Conservation (phyloP, 179 eudicot genomes). For the Silene vulgaris region DNA sequence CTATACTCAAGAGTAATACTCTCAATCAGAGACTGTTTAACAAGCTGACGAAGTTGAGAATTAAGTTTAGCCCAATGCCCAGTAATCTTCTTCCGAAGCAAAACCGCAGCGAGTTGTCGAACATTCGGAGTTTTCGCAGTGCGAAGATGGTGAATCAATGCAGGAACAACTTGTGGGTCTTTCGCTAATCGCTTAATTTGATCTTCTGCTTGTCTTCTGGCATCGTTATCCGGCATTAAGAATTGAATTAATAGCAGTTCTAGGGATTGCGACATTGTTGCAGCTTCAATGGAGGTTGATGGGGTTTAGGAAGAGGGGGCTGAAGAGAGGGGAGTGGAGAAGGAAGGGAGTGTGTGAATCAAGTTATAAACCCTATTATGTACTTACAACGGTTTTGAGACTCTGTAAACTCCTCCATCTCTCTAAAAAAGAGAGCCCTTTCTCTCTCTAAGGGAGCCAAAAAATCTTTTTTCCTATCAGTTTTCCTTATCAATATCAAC, state of each 20-base stretch:
- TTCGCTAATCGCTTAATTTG: slow-evolving; percentile 84
- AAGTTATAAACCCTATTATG: too few species aligned
- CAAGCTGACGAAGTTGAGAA: slow-evolving; percentile 59
- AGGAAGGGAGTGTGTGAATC: background rate
- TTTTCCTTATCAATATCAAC: too few species aligned
- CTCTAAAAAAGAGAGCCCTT: too few species aligned
- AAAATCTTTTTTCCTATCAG: too few species aligned
- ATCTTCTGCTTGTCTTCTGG: slow-evolving; percentile 87
- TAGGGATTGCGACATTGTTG: slow-evolving; percentile 56
- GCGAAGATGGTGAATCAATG: slow-evolving; percentile 80
- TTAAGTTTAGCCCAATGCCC: slow-evolving; percentile 90
- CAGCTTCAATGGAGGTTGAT: background rate
- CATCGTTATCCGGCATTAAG: slow-evolving; percentile 96
- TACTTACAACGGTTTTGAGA: too few species aligned
- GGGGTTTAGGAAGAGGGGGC: background rate
- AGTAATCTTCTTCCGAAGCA: slow-evolving; percentile 93
- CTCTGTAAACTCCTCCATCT: too few species aligned
- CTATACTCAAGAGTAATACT: slow-evolving; percentile 86
- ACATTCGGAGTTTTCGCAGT: slow-evolving; percentile 93
- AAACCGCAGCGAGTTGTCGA: slow-evolving; percentile 88
- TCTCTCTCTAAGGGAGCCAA: too few species aligned
- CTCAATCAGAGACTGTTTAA: slow-evolving; percentile 76
- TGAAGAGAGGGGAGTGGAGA: background rate
- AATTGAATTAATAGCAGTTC: slow-evolving; percentile 81
- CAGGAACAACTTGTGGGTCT: slow-evolving; percentile 92